Conservation (phyloP, 495 filamentous ascomycete species). For the Penicillium paxilli region DNA sequence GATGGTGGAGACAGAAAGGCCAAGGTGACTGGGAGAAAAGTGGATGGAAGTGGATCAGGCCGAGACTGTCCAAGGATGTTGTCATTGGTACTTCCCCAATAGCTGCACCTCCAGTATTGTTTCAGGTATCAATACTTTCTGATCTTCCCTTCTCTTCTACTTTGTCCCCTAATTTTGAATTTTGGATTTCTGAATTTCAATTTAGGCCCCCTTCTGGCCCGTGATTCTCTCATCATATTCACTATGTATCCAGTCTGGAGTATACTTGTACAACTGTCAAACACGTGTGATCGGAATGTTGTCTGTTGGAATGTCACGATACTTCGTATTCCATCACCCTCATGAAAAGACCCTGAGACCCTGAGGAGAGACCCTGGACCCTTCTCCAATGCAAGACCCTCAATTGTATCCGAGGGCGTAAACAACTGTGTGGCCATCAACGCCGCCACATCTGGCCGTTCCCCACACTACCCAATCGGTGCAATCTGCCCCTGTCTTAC, state of each 20-base stretch:
- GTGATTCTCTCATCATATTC: not conserved
- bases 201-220: not conserved
- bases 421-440: too few species aligned
- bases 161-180: not conserved
- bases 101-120: not conserved
- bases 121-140: not conserved
- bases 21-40: not conserved
- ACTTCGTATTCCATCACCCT: not conserved
- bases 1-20: too few species aligned
- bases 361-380: not conserved
- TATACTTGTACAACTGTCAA: slow-evolving; percentile 8
- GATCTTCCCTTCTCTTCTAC: too few species aligned
- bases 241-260: not conserved
- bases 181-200: too few species aligned
- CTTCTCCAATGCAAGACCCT: not conserved
- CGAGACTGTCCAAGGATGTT: too few species aligned
- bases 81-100: too few species aligned
- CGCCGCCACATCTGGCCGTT: slow-evolving; percentile 7
- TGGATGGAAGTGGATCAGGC: not conserved
- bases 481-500: slow-evolving; percentile 15
- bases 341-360: not conserved
- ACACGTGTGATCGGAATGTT: slow-evolving; percentile 18
- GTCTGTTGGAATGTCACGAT: not conserved
- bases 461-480: slow-evolving; percentile 23
- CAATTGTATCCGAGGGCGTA: not conserved